Base-by-base conservation (phyloP, 768 basidiomycete genomes). In the Inosperma sp. region DNA sequence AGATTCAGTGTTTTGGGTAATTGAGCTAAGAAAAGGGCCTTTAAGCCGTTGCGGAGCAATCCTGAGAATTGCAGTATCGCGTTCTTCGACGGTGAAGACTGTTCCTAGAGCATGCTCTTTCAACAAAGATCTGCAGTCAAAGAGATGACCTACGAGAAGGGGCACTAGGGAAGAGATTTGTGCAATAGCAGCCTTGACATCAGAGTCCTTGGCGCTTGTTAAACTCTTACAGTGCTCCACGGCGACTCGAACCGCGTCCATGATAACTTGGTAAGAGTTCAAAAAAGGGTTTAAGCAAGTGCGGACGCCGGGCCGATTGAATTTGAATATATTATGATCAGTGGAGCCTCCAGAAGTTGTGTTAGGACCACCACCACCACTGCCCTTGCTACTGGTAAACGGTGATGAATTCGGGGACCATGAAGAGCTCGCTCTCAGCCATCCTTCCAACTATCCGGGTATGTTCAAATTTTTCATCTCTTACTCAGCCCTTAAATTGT, bases 11-110 rank as follows among this genome's bases (percentile, higher is more conserved):
- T 64, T 21, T 68, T 66, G 34, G 58, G 57, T 0, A 71, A 66
- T 52, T 72, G 69, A 7, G 60, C 56, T 26, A 59, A 57, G 50
- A 81, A 83, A 6, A 82, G 57, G n/a, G 71, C 70, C 34, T 71
- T 53, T 31, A 82, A 58, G 19, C 70, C 68, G 33, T 65, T 59
- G 47, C 78, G 72, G 36, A 82, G 67, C 44, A 74, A 62, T 4
- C 62, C 57, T 5, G 65, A 56, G 39, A 82, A 62, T 48, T 68
- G 73, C 21, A 58, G 34, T 7, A 7, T 17, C 34, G 34, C 23
- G 2, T 48, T 26, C 9, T 26, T 10, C 19, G 46, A 48, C 19
- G 46, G 46, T 19, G 46, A 25, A 17, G 12, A 5, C 13, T n/a
- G 34, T 22, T 36, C 34, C 46, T 48, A 36, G 9, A 26, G 22